Conservation (phyloP, 768 basidiomycete species). For the Mycena albidolilacea region DNA sequence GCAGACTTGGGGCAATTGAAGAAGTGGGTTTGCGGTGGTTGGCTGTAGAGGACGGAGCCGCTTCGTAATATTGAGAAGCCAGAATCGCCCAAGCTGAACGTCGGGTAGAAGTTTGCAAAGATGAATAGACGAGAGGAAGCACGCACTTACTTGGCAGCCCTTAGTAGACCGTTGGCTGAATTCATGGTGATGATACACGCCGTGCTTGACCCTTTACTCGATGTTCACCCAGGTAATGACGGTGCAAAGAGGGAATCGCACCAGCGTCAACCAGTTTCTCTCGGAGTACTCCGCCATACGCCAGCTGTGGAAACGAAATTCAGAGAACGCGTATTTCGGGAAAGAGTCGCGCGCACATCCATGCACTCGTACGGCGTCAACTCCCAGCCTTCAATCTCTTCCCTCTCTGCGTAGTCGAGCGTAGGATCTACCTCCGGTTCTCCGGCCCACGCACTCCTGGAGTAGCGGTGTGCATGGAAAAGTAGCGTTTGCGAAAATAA, state of each 20-base stretch:
- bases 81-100: conserved; percentile 64
- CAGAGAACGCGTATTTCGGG: conserved; percentile 10
- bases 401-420: conserved; percentile 61
- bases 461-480: conserved; percentile 68
- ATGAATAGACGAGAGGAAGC: conserved; percentile 2
- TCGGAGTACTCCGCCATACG: conserved; percentile 63
- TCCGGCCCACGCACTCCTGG: conserved; percentile 67
- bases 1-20: conserved; percentile 40
- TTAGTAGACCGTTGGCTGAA: conserved; percentile 63
- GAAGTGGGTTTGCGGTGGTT: conserved; percentile 38
- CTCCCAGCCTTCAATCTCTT: conserved; percentile 64
- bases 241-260: not conserved
- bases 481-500: conserved; percentile 79
- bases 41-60: conserved; percentile 57
- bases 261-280: conserved; percentile 53
- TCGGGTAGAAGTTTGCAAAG: conserved; percentile 20
- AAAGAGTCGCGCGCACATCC: conserved; percentile 44
- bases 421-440: conserved; percentile 69
- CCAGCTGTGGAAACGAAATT: conserved; percentile 41
- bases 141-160: conserved; percentile 72
- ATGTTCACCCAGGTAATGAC: not conserved
- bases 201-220: conserved; percentile 67
- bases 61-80: conserved; percentile 66
- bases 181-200: conserved; percentile 70
- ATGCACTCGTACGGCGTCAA: conserved; percentile 53